Percentiles rank a stretch among this genome's conserved stretches.
phyloP scores from a whole-genome alignment of 2,329 filamentous ascomycete genomes.

The Tolypocladium ovalisporum region DNA sequence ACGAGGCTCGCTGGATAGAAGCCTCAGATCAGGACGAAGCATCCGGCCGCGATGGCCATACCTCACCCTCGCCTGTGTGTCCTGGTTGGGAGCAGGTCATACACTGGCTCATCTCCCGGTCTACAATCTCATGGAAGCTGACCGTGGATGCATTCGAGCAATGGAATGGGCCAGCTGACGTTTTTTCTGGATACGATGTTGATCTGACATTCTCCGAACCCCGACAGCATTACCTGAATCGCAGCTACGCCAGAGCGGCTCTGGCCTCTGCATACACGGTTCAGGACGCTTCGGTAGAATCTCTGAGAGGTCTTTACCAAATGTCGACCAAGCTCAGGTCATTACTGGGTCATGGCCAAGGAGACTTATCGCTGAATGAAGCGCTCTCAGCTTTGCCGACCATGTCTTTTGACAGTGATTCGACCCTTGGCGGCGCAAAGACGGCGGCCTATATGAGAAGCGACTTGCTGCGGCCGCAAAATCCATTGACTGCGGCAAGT shows the following conservation, averaged over 20 bases:
- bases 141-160: slow-evolving; percentile 53
- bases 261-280: slow-evolving; percentile 59
- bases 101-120: slow-evolving; percentile 53
- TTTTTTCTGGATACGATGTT: slow-evolving; percentile 53
- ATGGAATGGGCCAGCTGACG: slow-evolving; percentile 64
- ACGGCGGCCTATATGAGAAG: slow-evolving; percentile 20
- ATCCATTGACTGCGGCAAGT: slow-evolving; percentile 53
- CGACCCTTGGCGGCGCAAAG: slow-evolving; percentile 11
- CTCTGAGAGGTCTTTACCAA: slow-evolving; percentile 47
- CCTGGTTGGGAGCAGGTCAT: slow-evolving; percentile 60
- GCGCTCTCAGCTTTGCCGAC: slow-evolving; percentile 32
- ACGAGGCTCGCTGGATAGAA: slow-evolving; percentile 43
- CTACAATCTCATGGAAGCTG: slow-evolving; percentile 48
- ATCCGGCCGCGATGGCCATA: slow-evolving; percentile 10
- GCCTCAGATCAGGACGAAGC: slow-evolving; percentile 1
- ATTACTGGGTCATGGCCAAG: slow-evolving; percentile 49
- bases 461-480: slow-evolving; percentile 45
- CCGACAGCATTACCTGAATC: slow-evolving; percentile 47
- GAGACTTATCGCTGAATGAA: slow-evolving; percentile 39
- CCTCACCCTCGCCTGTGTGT: slow-evolving; percentile 26
- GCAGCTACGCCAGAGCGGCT: slow-evolving; percentile 55
- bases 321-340: slow-evolving; percentile 44
- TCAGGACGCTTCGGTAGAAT: slow-evolving; percentile 46
- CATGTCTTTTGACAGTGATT: slow-evolving; percentile 19
- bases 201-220: slow-evolving; percentile 48